These are phyloP conservation scores for Arachnomyces sp. DNA, from an alignment of 2,329 filamentous ascomycete genomes.

Conservation along the genomic window DNA sequence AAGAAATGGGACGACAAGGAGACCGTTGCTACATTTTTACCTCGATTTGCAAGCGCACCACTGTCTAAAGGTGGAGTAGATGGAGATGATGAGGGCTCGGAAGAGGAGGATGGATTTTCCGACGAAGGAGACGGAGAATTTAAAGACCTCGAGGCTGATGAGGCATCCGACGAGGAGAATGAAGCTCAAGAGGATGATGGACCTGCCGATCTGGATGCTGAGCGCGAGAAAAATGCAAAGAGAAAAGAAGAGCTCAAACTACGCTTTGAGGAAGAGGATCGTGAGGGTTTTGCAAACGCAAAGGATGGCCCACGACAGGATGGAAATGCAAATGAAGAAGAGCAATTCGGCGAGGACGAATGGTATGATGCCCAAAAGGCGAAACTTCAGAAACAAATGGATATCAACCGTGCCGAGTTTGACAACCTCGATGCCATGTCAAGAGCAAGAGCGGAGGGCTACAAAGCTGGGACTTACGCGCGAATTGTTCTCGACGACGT, in stretches of 20 bases:
- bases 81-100: constrained; percentile 50
- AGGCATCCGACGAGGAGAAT: constrained; percentile 44
- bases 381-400: constrained; percentile 84
- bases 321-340: constrained; percentile 60
- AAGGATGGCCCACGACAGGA: constrained; percentile 71
- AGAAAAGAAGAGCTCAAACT: constrained; percentile 91
- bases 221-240: constrained; percentile 82
- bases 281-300: constrained; percentile 81
- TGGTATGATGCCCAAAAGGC: constrained; percentile 99
- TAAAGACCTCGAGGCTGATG: constrained; percentile 75
- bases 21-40: constrained; percentile 65
- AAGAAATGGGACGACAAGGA: constrained; percentile 78
- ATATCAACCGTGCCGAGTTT: constrained; percentile 94
- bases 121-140: constrained; percentile 73
- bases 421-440: constrained; percentile 78
- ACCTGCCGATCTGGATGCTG: constrained; percentile 61
- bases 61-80: constrained; percentile 50
- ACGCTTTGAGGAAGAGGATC: constrained; percentile 93
- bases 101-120: constrained; percentile 44
- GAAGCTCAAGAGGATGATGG: constrained; percentile 23
- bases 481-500: constrained; percentile 84
- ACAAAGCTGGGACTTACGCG: constrained; percentile 85
- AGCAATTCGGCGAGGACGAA: constrained; percentile 90
- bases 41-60: constrained; percentile 66
- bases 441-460: constrained; percentile 77